phyloP scores from a whole-genome alignment of 2,329 filamentous ascomycete species.

The Colletotrichum sp. region DNA sequence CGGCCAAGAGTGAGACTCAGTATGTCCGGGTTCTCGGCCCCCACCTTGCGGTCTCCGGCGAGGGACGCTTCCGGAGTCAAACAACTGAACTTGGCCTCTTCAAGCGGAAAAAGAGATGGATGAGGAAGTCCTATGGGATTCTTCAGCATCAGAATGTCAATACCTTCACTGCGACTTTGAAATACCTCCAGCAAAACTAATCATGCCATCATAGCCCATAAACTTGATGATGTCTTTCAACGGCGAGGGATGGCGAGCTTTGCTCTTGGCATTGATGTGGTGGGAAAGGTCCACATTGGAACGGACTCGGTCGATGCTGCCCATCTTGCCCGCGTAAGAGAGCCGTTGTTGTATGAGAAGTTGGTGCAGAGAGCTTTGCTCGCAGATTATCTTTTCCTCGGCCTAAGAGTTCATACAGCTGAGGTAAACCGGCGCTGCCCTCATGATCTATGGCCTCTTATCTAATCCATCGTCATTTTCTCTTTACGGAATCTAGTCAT shows the following conservation, averaged over 20 bases:
- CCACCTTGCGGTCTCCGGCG: neutral
- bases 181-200: constrained; percentile 32
- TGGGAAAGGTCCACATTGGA: constrained; percentile 29
- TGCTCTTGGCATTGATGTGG: constrained; percentile 33
- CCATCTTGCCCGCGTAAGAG: neutral
- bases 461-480: neutral
- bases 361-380: too few relatives aligned
- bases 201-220: constrained; percentile 38
- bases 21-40: neutral
- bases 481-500: neutral
- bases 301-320: neutral
- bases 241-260: constrained; percentile 32
- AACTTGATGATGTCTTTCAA: constrained; percentile 38
- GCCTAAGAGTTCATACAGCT: too few relatives aligned
- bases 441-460: neutral
- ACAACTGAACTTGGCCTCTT: constrained; percentile 18
- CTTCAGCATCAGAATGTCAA: neutral
- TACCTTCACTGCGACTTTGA: neutral
- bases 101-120: constrained; percentile 31
- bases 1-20: constrained; percentile 4
- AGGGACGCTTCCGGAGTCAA: constrained; percentile 1
- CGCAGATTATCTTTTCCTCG: too few relatives aligned
- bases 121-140: constrained; percentile 27
- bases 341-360: too few relatives aligned
- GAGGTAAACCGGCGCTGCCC: neutral